Conservation (phyloP, 208 protist genomes). For the Acanthamoeba healyi region DNA sequence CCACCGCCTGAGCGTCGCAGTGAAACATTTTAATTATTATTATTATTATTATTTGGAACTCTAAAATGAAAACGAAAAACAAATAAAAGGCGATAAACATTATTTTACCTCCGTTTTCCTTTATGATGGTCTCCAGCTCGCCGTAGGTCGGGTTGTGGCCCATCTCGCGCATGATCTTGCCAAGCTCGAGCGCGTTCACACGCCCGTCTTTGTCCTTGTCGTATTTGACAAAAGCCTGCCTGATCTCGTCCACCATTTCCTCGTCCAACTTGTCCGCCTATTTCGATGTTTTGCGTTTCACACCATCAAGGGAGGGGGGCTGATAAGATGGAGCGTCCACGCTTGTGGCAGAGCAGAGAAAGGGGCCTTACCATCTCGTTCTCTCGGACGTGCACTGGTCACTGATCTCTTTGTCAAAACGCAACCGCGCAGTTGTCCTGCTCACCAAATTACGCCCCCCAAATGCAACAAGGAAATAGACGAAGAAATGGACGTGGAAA, state of each 20-base stretch:
- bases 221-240: slow-evolving; percentile 29
- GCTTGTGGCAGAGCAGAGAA: no score
- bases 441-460: neutral
- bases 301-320: no score
- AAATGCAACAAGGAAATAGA: neutral
- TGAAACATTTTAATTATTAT: neutral
- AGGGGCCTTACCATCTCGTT: neutral
- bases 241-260: slow-evolving; percentile 58
- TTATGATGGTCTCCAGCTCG: slow-evolving; percentile 96
- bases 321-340: no score
- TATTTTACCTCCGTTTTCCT: slow-evolving; percentile 85
- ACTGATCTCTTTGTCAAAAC: no score
- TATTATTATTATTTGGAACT: slow-evolving; percentile 85
- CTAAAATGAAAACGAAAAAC: slow-evolving; percentile 97
- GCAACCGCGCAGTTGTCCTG: no score
- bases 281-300: no score
- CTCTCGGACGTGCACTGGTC: neutral
- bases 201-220: slow-evolving; percentile 70
- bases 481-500: neutral
- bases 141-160: slow-evolving; percentile 46
- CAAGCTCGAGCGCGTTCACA: slow-evolving; percentile 57
- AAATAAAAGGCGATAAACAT: neutral
- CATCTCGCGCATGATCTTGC: slow-evolving; percentile 50
- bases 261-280: slow-evolving; percentile 45
- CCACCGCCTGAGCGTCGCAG: neutral